Base-by-base conservation (phyloP, 2,329 filamentous ascomycete genomes). In the Colletotrichum ledebouriae region DNA sequence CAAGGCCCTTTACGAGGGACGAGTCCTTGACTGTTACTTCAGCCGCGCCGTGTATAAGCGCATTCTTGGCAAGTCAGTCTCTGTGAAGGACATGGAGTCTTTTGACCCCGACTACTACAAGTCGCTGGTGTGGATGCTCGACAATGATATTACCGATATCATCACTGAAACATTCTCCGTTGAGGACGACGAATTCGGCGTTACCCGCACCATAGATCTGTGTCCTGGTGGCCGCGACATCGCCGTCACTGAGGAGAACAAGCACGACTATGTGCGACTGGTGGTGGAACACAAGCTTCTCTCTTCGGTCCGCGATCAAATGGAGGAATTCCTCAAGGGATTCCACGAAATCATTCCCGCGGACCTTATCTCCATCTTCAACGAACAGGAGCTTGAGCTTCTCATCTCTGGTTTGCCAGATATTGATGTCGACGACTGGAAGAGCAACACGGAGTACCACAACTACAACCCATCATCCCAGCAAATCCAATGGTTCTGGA, bases 401-500 rank as follows among this genome's bases (percentile, higher is more conserved):
- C 86, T 99, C 70, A 99, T 99, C 76, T 99, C 96, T 58, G 96
- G 96, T 77, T 86, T 99, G 59, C 96, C 96, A 1, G 96, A 99
- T 76, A 98, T 99, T 73, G 95, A 99, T 74, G 89, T 98, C 46
- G 96, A 99, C 76, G 96, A 99, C 81, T 99, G 96, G 96, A 98
- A 97, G 87, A 94, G 93, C 81, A 97, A 98, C 81, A 97, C 95
- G 2, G 97, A 99, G 77, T 98, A 99, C 75, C 95, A 98, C 81
- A 98, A 98, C 80, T 99, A 99, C 83, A 94, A 89, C 4, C 91
- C 93, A 37, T 95, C 94, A 0, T 98, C 96, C 3, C 93, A 94
- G 50, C 97, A 99, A 78, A 97, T 99, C 68, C 94, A 98, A 79
- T 99, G 96, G 96, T 99, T 99, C 89, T 99, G 96, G 96, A 92